phyloP scores from a whole-genome alignment of 2,329 filamentous ascomycete genomes.

The Cyclaneusma minus region DNA sequence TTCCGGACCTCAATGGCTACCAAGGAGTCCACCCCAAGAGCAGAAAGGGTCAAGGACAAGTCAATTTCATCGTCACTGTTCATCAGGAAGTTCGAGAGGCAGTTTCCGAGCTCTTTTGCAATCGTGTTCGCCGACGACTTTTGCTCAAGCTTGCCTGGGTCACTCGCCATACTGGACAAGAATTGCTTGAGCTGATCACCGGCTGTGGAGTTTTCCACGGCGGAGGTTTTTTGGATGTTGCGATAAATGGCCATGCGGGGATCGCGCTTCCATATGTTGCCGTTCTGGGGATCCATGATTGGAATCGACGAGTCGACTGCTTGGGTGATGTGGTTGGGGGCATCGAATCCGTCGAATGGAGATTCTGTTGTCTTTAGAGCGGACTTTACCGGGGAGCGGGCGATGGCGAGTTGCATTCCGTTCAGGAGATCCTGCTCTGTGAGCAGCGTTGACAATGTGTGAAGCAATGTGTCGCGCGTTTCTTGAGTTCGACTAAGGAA shows the following conservation, averaged over 20 bases:
- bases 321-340: conserved; percentile 4
- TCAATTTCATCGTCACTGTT: conserved; percentile 2
- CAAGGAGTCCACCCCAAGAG: conserved; percentile 35
- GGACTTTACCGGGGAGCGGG: too few relatives aligned
- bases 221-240: conserved; percentile 1
- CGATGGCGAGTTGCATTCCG: conserved; percentile 4
- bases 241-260: conserved; percentile 4
- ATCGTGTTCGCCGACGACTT: background rate
- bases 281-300: conserved; percentile 4
- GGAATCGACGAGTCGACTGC: conserved; percentile 1
- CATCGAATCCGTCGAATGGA: too few relatives aligned
- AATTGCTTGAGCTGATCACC: conserved; percentile 2
- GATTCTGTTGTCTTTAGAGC: too few relatives aligned
- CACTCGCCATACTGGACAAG: background rate
- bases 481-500: conserved; percentile 14
- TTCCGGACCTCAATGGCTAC: conserved; percentile 36
- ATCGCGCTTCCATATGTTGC: conserved; percentile 6
- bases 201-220: background rate
- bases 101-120: conserved; percentile 1
- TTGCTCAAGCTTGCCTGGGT: conserved; percentile 1
- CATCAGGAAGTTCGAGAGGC: background rate
- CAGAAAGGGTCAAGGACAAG: conserved; percentile 6
- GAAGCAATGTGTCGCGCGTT: too few relatives aligned
- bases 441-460: too few relatives aligned
- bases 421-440: conserved; percentile 5